Percentiles rank a stretch among this genome's conserved stretches.
Conservation (phyloP, 495 filamentous ascomycete species). For the Hyaloscypha bicolor region DNA sequence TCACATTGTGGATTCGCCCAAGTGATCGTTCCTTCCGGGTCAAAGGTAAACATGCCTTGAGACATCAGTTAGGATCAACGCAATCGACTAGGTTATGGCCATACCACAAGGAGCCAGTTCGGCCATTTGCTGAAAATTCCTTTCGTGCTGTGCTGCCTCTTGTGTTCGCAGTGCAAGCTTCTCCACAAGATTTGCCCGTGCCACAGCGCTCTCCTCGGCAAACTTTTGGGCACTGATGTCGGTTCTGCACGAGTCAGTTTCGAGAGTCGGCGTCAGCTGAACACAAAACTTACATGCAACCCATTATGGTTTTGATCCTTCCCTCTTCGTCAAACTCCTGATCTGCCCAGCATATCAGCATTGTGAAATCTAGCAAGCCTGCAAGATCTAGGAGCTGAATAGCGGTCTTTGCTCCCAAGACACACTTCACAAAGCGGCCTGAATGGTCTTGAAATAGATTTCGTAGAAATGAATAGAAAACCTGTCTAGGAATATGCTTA, state of each 20-base stretch:
- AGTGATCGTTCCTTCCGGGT: slow-evolving; percentile 58
- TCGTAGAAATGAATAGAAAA: not conserved
- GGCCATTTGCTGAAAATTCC: slow-evolving; percentile 71
- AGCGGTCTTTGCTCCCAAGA: no score
- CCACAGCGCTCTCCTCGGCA: slow-evolving; percentile 50
- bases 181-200: slow-evolving; percentile 64
- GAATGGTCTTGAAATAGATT: not conserved
- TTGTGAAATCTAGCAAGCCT: not conserved
- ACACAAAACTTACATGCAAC: slow-evolving; percentile 23
- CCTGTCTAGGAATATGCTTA: not conserved
- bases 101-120: slow-evolving; percentile 58
- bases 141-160: slow-evolving; percentile 67
- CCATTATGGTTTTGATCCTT: slow-evolving; percentile 28
- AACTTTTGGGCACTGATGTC: slow-evolving; percentile 28
- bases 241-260: slow-evolving; percentile 15
- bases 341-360: not conserved
- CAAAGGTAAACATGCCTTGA: slow-evolving; percentile 71
- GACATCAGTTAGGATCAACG: not conserved
- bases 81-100: not conserved
- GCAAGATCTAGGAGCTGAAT: no score
- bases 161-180: slow-evolving; percentile 65
- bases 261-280: not conserved
- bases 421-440: no score
- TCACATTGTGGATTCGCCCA: slow-evolving; percentile 56
- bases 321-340: slow-evolving; percentile 31